These are phyloP conservation scores for Aspergillus ellipticus DNA, from an alignment of 495 filamentous ascomycete species.

Conservation along the genomic window DNA sequence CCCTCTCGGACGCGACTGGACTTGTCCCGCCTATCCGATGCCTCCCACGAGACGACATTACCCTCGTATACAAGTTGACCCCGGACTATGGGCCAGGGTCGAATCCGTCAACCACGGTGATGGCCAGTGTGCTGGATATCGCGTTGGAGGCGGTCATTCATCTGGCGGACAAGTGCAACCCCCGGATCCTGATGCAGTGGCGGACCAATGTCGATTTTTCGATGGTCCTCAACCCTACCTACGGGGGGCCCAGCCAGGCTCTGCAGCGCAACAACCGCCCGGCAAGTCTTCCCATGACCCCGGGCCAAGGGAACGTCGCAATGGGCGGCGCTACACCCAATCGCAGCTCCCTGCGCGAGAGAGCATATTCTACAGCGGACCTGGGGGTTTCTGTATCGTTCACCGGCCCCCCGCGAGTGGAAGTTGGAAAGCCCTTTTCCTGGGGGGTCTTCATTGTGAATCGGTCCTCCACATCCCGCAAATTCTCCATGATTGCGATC, in stretches of 20 bases:
- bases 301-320: constrained; percentile 27
- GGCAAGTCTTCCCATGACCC: constrained; percentile 48
- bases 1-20: constrained; percentile 56
- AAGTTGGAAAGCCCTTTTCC: constrained; percentile 72
- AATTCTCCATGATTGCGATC: constrained; percentile 75
- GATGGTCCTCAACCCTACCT: constrained; percentile 58
- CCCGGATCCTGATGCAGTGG: constrained; percentile 76
- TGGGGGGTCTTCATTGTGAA: constrained; percentile 92
- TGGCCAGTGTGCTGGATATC: constrained; percentile 56
- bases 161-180: constrained; percentile 62
- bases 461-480: constrained; percentile 61
- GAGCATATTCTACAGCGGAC: constrained; percentile 48
- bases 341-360: constrained; percentile 53
- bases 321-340: constrained; percentile 32
- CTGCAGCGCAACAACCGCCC: constrained; percentile 49
- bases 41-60: constrained; percentile 78
- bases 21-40: constrained; percentile 64
- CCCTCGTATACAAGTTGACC: constrained; percentile 74
- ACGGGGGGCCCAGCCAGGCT: constrained; percentile 57
- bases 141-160: constrained; percentile 62
- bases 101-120: constrained; percentile 42
- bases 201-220: constrained; percentile 80
- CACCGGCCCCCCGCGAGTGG: constrained; percentile 56
- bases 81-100: constrained; percentile 58
- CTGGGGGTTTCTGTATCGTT: constrained; percentile 76